A percentile compares a stretch with the other conserved stretches of the same genome.
Evolutionary conservation across 495 filamentous ascomycete genomes (phyloP).

Genomic region (Coniosporium apollinis): DNA sequence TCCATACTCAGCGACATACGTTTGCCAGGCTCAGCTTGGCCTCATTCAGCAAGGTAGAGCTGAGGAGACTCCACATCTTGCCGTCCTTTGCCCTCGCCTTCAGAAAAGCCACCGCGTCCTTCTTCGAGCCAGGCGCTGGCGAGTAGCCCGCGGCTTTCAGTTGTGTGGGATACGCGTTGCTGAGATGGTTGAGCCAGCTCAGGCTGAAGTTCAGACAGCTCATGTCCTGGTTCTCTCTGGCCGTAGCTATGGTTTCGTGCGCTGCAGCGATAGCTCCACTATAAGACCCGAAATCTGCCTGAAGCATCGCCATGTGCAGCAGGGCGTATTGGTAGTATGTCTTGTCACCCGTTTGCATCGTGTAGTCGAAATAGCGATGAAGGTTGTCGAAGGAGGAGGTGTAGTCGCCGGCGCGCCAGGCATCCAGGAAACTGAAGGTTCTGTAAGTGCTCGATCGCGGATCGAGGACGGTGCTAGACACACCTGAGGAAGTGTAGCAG

Average conservation of each 20-base stretch:
- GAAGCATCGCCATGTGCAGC: constrained; percentile 82
- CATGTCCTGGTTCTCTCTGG: constrained; percentile 82
- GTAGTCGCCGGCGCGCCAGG: constrained; percentile 84
- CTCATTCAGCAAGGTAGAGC: constrained; percentile 71
- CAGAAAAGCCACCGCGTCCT: constrained; percentile 67
- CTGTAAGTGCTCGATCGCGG: constrained; percentile 5
- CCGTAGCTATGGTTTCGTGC: constrained; percentile 80
- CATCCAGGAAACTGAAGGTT: constrained; percentile 54
- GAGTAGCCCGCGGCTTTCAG: constrained; percentile 49
- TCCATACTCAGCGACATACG: constrained; percentile 21
- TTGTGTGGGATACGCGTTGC: constrained; percentile 63
- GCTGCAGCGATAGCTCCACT: constrained; percentile 83
- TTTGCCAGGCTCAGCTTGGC: constrained; percentile 58
- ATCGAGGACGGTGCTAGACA: constrained; percentile 5
- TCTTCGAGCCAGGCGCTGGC: constrained; percentile 60
- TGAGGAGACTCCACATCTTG: constrained; percentile 75
- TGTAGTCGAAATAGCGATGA: constrained; percentile 94
- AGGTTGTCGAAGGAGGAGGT: constrained; percentile 76
- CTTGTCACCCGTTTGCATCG: constrained; percentile 71
- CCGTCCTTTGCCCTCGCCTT: constrained; percentile 78
- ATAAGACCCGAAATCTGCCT: constrained; percentile 89
- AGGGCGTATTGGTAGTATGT: constrained; percentile 92
- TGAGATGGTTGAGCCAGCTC: constrained; percentile 95
- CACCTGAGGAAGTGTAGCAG: constrained; percentile 64
- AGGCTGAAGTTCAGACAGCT: constrained; percentile 86